Base-by-base conservation (phyloP, 2,329 filamentous ascomycete species). In the Graphilbum sp. region DNA sequence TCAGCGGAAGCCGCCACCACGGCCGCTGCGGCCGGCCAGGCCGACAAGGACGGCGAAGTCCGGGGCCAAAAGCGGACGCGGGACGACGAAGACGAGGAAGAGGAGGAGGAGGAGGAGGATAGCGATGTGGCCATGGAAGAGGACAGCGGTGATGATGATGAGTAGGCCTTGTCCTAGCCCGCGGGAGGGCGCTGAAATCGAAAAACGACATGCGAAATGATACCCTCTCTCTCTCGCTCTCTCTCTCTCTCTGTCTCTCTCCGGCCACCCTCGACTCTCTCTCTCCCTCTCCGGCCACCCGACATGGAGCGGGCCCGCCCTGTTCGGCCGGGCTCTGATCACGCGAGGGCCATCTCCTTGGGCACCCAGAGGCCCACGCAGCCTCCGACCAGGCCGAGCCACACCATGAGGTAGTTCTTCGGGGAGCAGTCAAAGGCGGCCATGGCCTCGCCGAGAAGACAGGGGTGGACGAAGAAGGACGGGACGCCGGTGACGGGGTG, bases 401-500 rank as follows among this genome's bases (percentile, higher is more conserved):
- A 96, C 39, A 85, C 61, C 59, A 85, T 71, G 51, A 96, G 66
- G 62, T 96, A 96, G 49, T 77, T 66, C 50, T 76, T 58, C 54
- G 66, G 62, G 52, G 65, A 56, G 49, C 72, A 75, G 48, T 69
- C 60, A 50, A 85, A 75, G 37, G 62, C 64, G 47, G 65, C 64
- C 69, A 96, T 81, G 37, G 82, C 81, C 46, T 88, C 79, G 40
- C 80, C 81, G 9, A 90, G 82, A 54, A 83, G 74, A 59, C 90
- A 96, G 19, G 90, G 88, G 60, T 98, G 90, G 49, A 96, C 69
- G 58, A 94, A 95, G 58, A 88, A 95, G 36, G 75, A 72, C 31
- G 86, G 84, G 41, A 77, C 58, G 38, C 79, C 80, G 41, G 76
- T 83, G 42, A 82, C 58, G 37, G 90, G 88, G 65, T 96, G 86